These are phyloP conservation scores for Cryptococcus sp. DNA, from an alignment of 1,284 basidiomycete genomes.

Conservation along the genomic window DNA sequence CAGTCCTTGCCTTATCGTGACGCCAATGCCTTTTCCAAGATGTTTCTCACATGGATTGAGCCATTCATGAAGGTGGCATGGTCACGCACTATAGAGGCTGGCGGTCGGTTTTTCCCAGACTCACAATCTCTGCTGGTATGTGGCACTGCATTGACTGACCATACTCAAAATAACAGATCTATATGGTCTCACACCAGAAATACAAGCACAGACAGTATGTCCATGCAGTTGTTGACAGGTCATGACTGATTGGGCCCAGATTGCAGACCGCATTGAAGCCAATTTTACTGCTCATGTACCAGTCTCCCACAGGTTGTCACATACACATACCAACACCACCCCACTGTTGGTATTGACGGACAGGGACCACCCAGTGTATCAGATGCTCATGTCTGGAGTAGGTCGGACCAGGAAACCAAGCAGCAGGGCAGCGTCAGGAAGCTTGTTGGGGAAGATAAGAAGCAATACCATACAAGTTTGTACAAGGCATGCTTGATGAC, in stretches of 20 bases:
- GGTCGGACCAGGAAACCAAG: conserved; percentile 8
- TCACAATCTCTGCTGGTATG: conserved; percentile 1
- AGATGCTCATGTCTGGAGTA: too few species aligned
- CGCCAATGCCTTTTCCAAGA: conserved; percentile 19
- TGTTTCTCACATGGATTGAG: conserved; percentile 30
- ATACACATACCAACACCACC: too few species aligned
- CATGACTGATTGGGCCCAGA: conserved; percentile 1
- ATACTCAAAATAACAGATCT: conserved; percentile 15
- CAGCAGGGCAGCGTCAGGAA: too few species aligned
- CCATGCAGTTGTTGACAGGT: conserved; percentile 1
- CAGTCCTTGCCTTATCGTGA: conserved; percentile 16
- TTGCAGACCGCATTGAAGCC: conserved; percentile 15
- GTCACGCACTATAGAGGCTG: conserved; percentile 26
- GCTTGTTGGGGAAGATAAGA: conserved; percentile 23
- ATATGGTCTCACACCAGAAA: conserved; percentile 21
- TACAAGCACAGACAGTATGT: conserved; percentile 19
- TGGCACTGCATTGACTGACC: background rate
- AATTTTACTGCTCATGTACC: conserved; percentile 4
- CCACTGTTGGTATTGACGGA: too few species aligned
- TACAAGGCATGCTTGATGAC: conserved; percentile 54
- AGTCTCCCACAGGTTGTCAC: too few species aligned
- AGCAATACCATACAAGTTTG: conserved; percentile 62
- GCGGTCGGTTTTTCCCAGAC: conserved; percentile 24
- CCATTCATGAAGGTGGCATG: conserved; percentile 31
- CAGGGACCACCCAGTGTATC: conserved; percentile 11